Base-by-base conservation (phyloP, 208 protist species). In the Acanthamoeba royreba region DNA sequence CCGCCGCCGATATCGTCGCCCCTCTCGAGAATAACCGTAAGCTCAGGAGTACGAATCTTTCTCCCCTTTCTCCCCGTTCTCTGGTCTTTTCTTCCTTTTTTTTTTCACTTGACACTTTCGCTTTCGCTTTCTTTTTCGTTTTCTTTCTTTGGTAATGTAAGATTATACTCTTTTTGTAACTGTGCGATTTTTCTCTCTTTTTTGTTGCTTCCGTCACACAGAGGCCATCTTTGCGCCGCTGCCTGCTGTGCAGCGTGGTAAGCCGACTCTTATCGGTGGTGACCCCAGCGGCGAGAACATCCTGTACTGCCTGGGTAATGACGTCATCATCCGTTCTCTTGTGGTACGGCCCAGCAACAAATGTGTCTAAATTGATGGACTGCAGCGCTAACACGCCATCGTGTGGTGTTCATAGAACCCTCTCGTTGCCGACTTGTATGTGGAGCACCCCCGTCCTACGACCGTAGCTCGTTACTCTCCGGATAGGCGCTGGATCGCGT, bases 271-370 rank as follows among this genome's bases (percentile, higher is more conserved):
- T 33, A 47, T 97, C 13, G 87, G 94, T 58, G 90, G 42, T 19
- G 95, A 97, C 63, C 96, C 96, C 61, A 97, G 97, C 74, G 92
- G 77, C 45, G 93, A 96, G 28, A 97, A 96, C 47, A 79, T 98
- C 19, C 9, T 98, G 4, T 98, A 98, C 93, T 66, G 92, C 19
- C 88, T 66, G 35, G 96, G 96, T 49, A 95, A 93, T 31, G 86
- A 93, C 15, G 94, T 98, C 38, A 45, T 98, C 55, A 97, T 97
- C 72, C 93, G 95, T 43, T 94, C 95, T 46, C 52, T 97, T 25
- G 85, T 94, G 66, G 94, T 94, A 87, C 49, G 38, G 66, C 33
- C 89, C 42, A 2, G 2, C 43, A 33, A 81, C 40, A 25, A 25
- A n/a, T 83, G 25, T 45, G 25, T 1, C 15, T 53, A 52, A 2